These are phyloP conservation scores for Trichophyton verrucosum DNA, from an alignment of 2,329 filamentous ascomycete species.

Conservation along the genomic window DNA sequence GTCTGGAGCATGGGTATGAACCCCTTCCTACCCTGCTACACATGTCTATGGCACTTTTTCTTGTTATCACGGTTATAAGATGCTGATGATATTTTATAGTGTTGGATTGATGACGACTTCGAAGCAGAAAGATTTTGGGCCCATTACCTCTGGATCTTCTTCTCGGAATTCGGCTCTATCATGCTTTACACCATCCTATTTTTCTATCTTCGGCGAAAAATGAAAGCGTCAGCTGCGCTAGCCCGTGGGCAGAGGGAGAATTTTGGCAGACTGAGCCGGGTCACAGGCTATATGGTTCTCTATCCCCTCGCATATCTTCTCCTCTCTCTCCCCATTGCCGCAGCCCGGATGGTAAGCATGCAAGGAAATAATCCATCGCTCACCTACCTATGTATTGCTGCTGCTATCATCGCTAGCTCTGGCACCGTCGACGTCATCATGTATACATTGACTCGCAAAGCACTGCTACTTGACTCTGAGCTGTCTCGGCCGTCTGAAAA, in stretches of 20 bases:
- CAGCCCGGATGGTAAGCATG: conserved; percentile 33
- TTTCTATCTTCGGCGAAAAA: conserved; percentile 36
- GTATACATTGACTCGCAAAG: conserved; percentile 46
- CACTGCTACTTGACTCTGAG: conserved; percentile 42
- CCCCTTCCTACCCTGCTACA: not conserved
- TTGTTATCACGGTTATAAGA: not conserved
- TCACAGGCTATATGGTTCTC: conserved; percentile 37
- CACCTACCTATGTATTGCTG: conserved; percentile 40
- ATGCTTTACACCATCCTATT: conserved; percentile 39
- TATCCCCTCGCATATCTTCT: conserved; percentile 45
- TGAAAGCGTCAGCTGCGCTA: conserved; percentile 28
- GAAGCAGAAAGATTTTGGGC: conserved; percentile 38
- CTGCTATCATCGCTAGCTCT: conserved; percentile 46
- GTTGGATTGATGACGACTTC: conserved; percentile 37
- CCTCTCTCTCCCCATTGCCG: conserved; percentile 51
- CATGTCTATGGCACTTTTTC: not conserved
- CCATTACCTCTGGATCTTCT: conserved; percentile 45
- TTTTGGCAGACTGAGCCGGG: conserved; percentile 30
- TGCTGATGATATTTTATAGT: conserved; percentile 24
- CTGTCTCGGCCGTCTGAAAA: not conserved
- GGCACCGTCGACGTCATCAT: conserved; percentile 48
- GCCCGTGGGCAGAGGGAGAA: conserved; percentile 27
- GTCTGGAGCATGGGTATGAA: conserved; percentile 40
- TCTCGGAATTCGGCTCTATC: conserved; percentile 41
- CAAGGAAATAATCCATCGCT: conserved; percentile 23